Evolutionary conservation across 1,284 basidiomycete genomes (phyloP).

Genomic region (Naganishia sp.): DNA sequence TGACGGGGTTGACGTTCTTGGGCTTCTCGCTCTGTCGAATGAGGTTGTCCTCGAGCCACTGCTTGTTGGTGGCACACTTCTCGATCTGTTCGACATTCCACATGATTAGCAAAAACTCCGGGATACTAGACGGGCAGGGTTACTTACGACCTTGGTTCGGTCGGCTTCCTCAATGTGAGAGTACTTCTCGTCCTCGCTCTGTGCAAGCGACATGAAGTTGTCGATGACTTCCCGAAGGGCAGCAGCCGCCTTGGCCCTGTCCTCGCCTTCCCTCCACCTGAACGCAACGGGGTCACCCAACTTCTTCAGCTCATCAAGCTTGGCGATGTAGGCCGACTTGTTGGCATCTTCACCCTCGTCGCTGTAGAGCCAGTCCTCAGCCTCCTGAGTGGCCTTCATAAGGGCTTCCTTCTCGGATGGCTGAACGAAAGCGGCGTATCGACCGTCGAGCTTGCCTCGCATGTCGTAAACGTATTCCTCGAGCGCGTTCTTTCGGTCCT

Average conservation of each 20-base stretch:
- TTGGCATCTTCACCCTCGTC: slow-evolving; percentile 92
- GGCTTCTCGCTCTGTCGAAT: slow-evolving; percentile 78
- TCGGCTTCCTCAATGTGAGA: slow-evolving; percentile 85
- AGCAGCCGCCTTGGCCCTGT: slow-evolving; percentile 69
- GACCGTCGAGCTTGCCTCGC: slow-evolving; percentile 84
- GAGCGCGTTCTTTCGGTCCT: slow-evolving; percentile 94
- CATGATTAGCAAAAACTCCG: not conserved
- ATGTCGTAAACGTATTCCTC: slow-evolving; percentile 97
- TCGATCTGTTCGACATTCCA: slow-evolving; percentile 49
- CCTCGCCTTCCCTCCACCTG: slow-evolving; percentile 78
- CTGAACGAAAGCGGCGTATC: slow-evolving; percentile 73
- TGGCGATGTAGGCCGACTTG: slow-evolving; percentile 82
- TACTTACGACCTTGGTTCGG: slow-evolving; percentile 77
- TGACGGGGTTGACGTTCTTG: slow-evolving; percentile 81
- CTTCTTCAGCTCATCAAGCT: slow-evolving; percentile 75
- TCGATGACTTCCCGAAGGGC: slow-evolving; percentile 81
- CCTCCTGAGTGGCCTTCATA: slow-evolving; percentile 66
- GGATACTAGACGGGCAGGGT: slow-evolving; percentile 54
- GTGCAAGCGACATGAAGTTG: slow-evolving; percentile 76
- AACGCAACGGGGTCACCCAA: slow-evolving; percentile 80
- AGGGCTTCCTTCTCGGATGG: slow-evolving; percentile 74
- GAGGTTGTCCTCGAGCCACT: slow-evolving; percentile 90
- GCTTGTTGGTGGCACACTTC: slow-evolving; percentile 68
- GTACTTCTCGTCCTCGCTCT: slow-evolving; percentile 77
- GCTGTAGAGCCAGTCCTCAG: slow-evolving; percentile 92